A percentile compares a stretch with the other conserved stretches of the same genome.
These are phyloP conservation scores for Globisporangium irregulare DNA, from an alignment of 352 stramenopile species.

Conservation along the genomic window DNA sequence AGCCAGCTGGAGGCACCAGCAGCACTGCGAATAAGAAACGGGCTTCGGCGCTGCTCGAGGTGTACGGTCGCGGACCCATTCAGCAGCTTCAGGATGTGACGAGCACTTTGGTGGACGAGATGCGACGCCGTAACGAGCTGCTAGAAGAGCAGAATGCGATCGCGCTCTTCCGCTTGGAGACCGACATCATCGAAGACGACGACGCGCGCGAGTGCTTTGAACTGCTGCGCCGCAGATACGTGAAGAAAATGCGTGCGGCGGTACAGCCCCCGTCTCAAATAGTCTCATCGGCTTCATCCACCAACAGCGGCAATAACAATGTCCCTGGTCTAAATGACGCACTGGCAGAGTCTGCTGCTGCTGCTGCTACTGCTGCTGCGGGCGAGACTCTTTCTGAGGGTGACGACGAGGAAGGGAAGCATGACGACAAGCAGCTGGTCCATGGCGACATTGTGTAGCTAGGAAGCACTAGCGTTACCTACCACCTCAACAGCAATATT, in stretches of 20 bases:
- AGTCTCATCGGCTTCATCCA: neutral
- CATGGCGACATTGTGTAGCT: conserved; percentile 4
- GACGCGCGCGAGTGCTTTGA: conserved; percentile 51
- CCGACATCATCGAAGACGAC: conserved; percentile 44
- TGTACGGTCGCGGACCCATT: conserved; percentile 5
- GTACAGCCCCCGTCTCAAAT: neutral
- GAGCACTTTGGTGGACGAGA: conserved; percentile 40
- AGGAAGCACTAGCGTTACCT: too few relatives aligned
- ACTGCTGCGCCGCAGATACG: conserved; percentile 43
- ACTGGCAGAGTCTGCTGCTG: conserved; percentile 1
- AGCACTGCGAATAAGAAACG: conserved; percentile 10
- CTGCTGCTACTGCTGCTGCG: neutral
- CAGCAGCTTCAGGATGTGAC: conserved; percentile 33
- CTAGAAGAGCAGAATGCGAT: conserved; percentile 78
- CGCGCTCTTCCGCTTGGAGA: conserved; percentile 50
- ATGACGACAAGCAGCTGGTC: conserved; percentile 8
- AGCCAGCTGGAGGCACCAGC: neutral
- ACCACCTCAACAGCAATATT: too few relatives aligned
- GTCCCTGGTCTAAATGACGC: neutral
- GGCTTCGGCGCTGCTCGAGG: conserved; percentile 11
- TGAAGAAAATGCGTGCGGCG: conserved; percentile 48
- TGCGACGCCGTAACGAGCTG: conserved; percentile 60
- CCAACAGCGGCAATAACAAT: neutral
- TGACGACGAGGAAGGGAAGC: conserved; percentile 5
- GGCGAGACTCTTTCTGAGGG: neutral